These are phyloP conservation scores for Paraphoma sp. DNA, from an alignment of 2,329 filamentous ascomycete genomes.

Conservation along the genomic window DNA sequence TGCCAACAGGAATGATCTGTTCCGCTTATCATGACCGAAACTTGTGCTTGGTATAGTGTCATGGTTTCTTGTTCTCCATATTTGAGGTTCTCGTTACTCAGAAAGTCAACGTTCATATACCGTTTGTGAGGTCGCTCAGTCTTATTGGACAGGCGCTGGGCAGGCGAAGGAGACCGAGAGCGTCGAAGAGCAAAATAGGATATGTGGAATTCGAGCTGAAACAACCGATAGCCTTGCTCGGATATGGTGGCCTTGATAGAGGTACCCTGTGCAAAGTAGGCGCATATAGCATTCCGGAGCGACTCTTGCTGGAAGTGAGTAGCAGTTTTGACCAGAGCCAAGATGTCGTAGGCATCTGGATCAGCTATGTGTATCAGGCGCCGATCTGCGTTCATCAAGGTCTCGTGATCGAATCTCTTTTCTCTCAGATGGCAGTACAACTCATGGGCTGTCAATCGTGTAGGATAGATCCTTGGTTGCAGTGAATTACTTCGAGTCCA, in stretches of 20 bases:
- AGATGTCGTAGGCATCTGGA: slow-evolving; percentile 1
- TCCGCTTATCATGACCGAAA: slow-evolving; percentile 5
- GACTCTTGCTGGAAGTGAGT: background rate
- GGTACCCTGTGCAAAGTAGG: background rate
- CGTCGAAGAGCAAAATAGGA: slow-evolving; percentile 8
- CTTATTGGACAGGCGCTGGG: background rate
- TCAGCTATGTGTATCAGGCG: slow-evolving; percentile 3
- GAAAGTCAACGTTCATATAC: background rate
- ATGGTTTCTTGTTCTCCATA: background rate
- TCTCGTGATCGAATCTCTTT: slow-evolving; percentile 2
- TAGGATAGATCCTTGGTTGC: background rate
- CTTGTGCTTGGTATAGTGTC: slow-evolving; percentile 6
- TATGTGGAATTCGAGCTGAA: slow-evolving; percentile 7
- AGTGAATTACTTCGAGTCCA: background rate
- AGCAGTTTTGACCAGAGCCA: background rate
- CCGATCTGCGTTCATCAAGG: slow-evolving; percentile 3
- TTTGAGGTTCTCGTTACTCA: background rate
- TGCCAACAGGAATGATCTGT: slow-evolving; percentile 2
- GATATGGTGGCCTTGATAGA: background rate
- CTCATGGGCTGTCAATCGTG: background rate
- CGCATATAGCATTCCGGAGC: background rate
- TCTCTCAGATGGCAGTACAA: background rate
- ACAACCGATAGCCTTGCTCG: background rate
- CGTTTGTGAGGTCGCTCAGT: background rate
- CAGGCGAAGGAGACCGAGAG: background rate